These are phyloP conservation scores for Chloroidium sp. DNA, from an alignment of 163 green algal species.

Conservation along the genomic window DNA sequence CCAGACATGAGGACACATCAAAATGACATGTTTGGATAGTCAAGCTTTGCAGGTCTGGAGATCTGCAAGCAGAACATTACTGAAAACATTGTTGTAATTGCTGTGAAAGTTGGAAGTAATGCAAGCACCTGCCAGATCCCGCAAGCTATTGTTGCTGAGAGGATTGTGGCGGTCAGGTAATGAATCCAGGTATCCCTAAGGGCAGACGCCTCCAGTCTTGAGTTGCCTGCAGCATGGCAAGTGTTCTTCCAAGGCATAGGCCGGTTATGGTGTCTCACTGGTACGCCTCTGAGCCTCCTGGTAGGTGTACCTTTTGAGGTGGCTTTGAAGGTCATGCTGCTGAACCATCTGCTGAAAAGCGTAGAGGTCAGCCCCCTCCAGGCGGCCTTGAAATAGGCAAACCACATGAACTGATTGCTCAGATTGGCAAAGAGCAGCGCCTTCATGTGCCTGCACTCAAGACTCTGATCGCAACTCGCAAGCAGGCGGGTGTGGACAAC, in stretches of 20 bases:
- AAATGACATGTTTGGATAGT: too few species aligned
- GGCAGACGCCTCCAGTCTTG: conserved; percentile 13
- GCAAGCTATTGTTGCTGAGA: conserved; percentile 17
- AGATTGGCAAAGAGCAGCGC: conserved; percentile 49
- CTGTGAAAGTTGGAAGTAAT: too few species aligned
- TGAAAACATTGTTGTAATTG: too few species aligned
- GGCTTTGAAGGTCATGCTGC: conserved; percentile 41
- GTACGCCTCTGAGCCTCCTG: background rate
- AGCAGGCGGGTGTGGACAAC: background rate
- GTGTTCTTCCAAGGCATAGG: background rate
- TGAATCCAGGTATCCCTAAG: conserved; percentile 24
- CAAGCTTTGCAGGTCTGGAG: too few species aligned
- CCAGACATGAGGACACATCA: too few species aligned
- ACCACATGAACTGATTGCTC: conserved; percentile 50
- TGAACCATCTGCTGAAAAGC: conserved; percentile 9
- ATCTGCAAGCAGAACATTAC: too few species aligned
- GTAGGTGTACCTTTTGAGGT: conserved; percentile 38
- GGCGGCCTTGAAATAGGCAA: conserved; percentile 41
- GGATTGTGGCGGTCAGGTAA: conserved; percentile 12
- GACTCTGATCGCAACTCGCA: conserved; percentile 22
- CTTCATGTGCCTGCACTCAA: conserved; percentile 6
- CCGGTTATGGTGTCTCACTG: background rate
- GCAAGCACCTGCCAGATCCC: conserved; percentile 26
- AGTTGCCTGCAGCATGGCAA: background rate
- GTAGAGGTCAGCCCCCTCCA: conserved; percentile 5